phyloP scores from a whole-genome alignment of 1,284 basidiomycete genomes.

The Trichosporon asahii region DNA sequence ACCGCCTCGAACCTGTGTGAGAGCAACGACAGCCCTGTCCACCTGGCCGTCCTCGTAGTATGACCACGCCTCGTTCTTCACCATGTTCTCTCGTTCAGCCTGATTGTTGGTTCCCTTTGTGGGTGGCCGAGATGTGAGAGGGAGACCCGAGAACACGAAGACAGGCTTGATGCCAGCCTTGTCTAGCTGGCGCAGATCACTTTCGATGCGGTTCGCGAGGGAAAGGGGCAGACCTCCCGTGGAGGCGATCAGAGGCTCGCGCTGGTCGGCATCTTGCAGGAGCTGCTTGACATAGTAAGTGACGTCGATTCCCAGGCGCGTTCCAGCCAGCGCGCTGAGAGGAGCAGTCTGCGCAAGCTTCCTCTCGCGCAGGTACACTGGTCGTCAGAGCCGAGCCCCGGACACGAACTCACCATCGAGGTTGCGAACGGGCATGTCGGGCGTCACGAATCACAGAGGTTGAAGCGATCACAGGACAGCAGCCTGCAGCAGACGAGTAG shows the following conservation, averaged over 20 bases:
- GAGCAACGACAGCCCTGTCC: constrained; percentile 75
- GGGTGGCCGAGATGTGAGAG: constrained; percentile 53
- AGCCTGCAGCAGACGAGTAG: background rate
- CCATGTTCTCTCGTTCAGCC: constrained; percentile 39
- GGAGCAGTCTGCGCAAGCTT: constrained; percentile 80
- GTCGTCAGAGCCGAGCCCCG: background rate
- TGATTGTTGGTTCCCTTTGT: constrained; percentile 67
- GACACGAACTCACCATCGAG: constrained; percentile 38
- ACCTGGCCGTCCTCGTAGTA: constrained; percentile 86
- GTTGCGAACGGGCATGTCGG: constrained; percentile 41
- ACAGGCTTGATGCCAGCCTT: constrained; percentile 92
- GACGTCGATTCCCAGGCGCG: constrained; percentile 95
- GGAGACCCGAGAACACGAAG: constrained; percentile 89
- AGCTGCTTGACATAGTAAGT: constrained; percentile 82
- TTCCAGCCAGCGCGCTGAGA: constrained; percentile 79
- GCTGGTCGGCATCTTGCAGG: constrained; percentile 66
- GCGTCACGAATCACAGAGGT: background rate
- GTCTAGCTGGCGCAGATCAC: constrained; percentile 85
- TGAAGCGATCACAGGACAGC: background rate
- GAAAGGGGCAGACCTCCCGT: constrained; percentile 89
- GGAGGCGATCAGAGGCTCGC: constrained; percentile 87
- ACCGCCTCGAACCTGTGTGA: constrained; percentile 66
- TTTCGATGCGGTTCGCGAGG: constrained; percentile 79
- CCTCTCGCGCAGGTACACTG: constrained; percentile 79
- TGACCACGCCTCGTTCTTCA: constrained; percentile 70